Evolutionary conservation across 192 early-diverging fungal genomes (phyloP).

Genomic region (Entophlyctis luteolus): DNA sequence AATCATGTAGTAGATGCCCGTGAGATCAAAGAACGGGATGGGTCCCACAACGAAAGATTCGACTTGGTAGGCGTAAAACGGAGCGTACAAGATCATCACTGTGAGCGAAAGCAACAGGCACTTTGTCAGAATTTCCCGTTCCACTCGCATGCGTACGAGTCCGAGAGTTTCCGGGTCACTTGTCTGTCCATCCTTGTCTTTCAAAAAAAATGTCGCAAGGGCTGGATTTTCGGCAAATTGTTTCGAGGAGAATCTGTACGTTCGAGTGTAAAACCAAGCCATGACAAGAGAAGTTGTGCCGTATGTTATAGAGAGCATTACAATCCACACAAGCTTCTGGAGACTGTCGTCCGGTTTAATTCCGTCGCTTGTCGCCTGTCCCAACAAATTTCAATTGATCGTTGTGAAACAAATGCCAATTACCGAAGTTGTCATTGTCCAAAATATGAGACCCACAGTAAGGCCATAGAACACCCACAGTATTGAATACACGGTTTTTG

Average conservation of each 20-base stretch:
- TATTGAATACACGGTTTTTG: not conserved
- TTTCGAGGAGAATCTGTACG: constrained; percentile 13
- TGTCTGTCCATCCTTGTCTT: not conserved
- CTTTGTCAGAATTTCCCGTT: not conserved
- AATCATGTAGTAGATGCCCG: not conserved
- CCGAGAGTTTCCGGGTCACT: not conserved
- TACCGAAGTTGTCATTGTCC: not conserved
- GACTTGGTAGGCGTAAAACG: constrained; percentile 10
- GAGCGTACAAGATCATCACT: constrained; percentile 1
- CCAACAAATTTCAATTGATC: not conserved
- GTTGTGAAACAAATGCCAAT: not conserved
- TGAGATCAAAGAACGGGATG: not conserved
- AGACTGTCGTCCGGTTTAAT: not conserved
- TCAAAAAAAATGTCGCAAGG: constrained; percentile 4
- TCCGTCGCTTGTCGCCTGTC: not conserved
- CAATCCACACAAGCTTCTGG: not conserved
- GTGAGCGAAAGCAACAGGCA: not conserved
- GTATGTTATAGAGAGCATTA: not conserved
- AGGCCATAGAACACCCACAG: not conserved
- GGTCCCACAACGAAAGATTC: not conserved
- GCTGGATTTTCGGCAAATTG: constrained; percentile 17
- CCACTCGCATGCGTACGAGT: not conserved
- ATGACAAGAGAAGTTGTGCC: not conserved
- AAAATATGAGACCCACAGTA: not conserved
- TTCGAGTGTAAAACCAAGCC: constrained; percentile 7